Base-by-base conservation (phyloP, 1,139 yeast genomes). In the Yamadazyma triangularis region DNA sequence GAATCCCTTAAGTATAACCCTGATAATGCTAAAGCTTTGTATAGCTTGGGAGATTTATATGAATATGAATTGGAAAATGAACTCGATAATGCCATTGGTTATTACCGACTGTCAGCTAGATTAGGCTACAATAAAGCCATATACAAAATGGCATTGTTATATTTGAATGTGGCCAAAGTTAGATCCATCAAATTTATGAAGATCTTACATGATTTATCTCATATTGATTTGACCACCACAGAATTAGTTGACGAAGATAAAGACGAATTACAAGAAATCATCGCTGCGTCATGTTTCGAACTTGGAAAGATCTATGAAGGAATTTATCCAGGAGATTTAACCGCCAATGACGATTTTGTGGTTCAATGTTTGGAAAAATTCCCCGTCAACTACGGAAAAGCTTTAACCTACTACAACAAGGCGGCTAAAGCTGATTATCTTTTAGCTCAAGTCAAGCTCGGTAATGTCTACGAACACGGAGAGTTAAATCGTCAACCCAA, bases 391-490 rank as follows among this genome's bases (percentile, higher is more conserved):
- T 73, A 73, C 33, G 57, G 70, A n/a, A 71, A 70, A 44, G 79
- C 96, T 7, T 62, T 87, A 34, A 68, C 78, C 25, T 75, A 75
- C 45, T 91, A 81, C 57, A 70, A 81, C 46, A 76, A 76, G 39
- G 85, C 96, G 4, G 95, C 96, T 5, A 74, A 77, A 45, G 64
- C 79, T 39, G 78, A 80, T 26, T 84, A 89, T 49, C 65, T 89
- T 8, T 77, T 87, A 25, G 85, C 96, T 0, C 95, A 87, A 54
- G 88, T 84, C 48, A 78, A 86, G 42, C 64, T 91, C 28, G 98
- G 96, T 4, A 77, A 79, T 47, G 82, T 88, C 31, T 88, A 87
- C 56, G 96, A 91, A 53, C 77, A 75, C 47, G 98, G 97, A 4
- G 84, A 79, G 34, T 64, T 82, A 36, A 78, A 81, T 23, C 70